These are phyloP conservation scores for Starmera caribaea DNA, from an alignment of 805 yeast genomes.

Conservation along the genomic window DNA sequence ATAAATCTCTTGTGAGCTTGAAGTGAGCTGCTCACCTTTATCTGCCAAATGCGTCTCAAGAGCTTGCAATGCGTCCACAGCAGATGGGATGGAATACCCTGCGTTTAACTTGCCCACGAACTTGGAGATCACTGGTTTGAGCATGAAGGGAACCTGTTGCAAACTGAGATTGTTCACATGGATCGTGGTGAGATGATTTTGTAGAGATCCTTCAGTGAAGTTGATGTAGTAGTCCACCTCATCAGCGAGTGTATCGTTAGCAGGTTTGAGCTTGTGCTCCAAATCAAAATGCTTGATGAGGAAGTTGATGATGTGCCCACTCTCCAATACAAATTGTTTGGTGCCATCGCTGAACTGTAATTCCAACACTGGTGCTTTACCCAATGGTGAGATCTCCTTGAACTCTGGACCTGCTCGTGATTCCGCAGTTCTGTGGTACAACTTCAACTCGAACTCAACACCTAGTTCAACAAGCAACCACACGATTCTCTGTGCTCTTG, in stretches of 20 bases:
- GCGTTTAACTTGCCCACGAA: slow-evolving; percentile 37
- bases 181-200: slow-evolving; percentile 33
- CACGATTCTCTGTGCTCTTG: slow-evolving; percentile 50
- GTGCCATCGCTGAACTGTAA: slow-evolving; percentile 24
- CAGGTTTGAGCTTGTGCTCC: slow-evolving; percentile 26
- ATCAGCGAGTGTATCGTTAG: slow-evolving; percentile 29
- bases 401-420: slow-evolving; percentile 42
- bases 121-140: slow-evolving; percentile 32
- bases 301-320: slow-evolving; percentile 49
- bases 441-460: slow-evolving; percentile 43
- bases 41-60: slow-evolving; percentile 31
- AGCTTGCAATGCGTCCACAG: slow-evolving; percentile 27
- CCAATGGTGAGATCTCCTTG: slow-evolving; percentile 47
- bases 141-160: slow-evolving; percentile 35
- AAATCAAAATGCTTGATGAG: slow-evolving; percentile 41
- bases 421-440: slow-evolving; percentile 39
- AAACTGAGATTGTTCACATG: slow-evolving; percentile 28
- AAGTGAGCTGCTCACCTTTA: slow-evolving; percentile 10
- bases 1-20: slow-evolving; percentile 11
- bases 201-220: slow-evolving; percentile 55
- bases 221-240: slow-evolving; percentile 42
- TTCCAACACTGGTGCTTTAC: slow-evolving; percentile 54
- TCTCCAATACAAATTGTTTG: slow-evolving; percentile 37
- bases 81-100: slow-evolving; percentile 39
- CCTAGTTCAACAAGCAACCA: slow-evolving; percentile 59